These are phyloP conservation scores for Daldinia caldariorum DNA, from an alignment of 495 filamentous ascomycete genomes.

Conservation along the genomic window DNA sequence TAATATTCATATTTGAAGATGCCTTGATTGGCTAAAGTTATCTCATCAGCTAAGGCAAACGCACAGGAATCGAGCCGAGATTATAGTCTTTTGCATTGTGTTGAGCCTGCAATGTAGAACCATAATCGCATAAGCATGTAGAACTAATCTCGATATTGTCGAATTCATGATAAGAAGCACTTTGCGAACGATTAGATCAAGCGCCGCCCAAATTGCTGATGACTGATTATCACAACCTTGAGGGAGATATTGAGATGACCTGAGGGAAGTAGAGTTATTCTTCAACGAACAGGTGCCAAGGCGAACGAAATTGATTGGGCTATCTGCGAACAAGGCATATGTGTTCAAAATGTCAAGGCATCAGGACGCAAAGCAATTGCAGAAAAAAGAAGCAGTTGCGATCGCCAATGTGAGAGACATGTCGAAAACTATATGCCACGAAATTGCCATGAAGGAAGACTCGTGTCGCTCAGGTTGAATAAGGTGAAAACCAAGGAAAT, in stretches of 20 bases:
- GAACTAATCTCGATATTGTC: background rate
- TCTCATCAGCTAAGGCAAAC: background rate
- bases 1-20: background rate
- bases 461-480: slow-evolving; percentile 19
- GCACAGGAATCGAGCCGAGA: background rate
- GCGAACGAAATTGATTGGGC: slow-evolving; percentile 21
- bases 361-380: slow-evolving; percentile 24
- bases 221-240: background rate
- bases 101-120: background rate
- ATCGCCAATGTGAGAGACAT: slow-evolving; percentile 22
- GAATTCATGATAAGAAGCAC: background rate
- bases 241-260: slow-evolving; percentile 3
- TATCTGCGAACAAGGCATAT: slow-evolving; percentile 19
- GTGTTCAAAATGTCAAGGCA: slow-evolving; percentile 31
- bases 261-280: slow-evolving; percentile 27
- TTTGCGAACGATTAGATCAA: background rate
- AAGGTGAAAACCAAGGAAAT: slow-evolving; percentile 27
- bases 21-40: background rate
- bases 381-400: slow-evolving; percentile 22
- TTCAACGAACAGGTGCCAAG: slow-evolving; percentile 32
- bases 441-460: slow-evolving; percentile 18
- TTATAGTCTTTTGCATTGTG: background rate
- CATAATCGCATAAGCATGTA: background rate
- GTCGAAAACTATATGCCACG: slow-evolving; percentile 32
- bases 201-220: background rate